phyloP scores from a whole-genome alignment of 352 stramenopile genomes.

The Globisporangium middletonii region DNA sequence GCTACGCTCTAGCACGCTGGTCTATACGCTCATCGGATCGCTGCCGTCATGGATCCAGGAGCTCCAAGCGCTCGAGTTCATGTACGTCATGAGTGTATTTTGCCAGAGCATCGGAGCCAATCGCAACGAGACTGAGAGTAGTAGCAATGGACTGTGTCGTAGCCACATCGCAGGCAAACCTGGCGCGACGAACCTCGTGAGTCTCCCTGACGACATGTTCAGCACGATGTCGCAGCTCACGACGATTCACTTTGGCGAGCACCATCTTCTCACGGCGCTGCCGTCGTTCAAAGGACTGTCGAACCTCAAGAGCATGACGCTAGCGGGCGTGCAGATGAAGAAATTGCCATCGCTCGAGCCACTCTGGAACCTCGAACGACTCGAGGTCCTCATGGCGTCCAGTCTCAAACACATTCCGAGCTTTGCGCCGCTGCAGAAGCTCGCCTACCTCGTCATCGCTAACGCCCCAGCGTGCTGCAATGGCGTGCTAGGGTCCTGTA shows the following conservation, averaged over 20 bases:
- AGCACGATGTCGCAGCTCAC: conserved; percentile 19
- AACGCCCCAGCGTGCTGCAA: conserved; percentile 25
- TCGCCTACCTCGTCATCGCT: conserved; percentile 17
- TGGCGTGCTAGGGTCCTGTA: conserved; percentile 9
- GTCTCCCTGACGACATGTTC: conserved; percentile 19
- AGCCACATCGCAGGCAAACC: conserved; percentile 1
- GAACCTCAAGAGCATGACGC: conserved; percentile 24
- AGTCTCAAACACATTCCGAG: conserved; percentile 16
- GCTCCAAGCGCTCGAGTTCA: conserved; percentile 23
- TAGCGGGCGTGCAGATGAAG: conserved; percentile 16
- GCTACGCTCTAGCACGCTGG: conserved; percentile 15
- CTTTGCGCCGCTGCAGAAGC: conserved; percentile 14
- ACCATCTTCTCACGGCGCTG: conserved; percentile 13
- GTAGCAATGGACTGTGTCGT: background rate
- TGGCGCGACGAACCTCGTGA: background rate
- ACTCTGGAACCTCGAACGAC: conserved; percentile 16
- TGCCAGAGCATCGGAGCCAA: too few species aligned
- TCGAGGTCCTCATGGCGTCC: conserved; percentile 16
- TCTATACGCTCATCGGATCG: conserved; percentile 14
- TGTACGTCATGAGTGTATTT: conserved; percentile 16
- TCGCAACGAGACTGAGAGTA: too few species aligned
- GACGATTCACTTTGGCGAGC: conserved; percentile 24
- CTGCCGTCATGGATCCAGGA: conserved; percentile 20
- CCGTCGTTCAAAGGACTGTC: conserved; percentile 25
- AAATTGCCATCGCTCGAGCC: conserved; percentile 17